These are phyloP conservation scores for Zoysia matrella DNA, from an alignment of 202 grass and related monocot genomes.

Conservation along the genomic window DNA sequence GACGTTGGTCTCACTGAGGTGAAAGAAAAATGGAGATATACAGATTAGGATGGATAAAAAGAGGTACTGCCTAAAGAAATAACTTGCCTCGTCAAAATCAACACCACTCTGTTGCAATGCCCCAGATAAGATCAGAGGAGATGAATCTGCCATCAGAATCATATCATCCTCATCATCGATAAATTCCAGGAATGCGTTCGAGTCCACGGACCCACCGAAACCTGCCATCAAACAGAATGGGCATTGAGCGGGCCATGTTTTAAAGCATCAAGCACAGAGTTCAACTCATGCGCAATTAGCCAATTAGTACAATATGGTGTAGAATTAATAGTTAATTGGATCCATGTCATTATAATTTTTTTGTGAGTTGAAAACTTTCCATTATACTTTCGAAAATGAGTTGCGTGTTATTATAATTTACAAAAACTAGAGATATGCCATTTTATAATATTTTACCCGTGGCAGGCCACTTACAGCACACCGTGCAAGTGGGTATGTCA, in stretches of 20 bases:
- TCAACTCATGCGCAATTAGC: neutral
- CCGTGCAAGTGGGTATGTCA: no score
- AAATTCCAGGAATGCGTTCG: slow-evolving; percentile 77
- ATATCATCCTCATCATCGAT: slow-evolving; percentile 88
- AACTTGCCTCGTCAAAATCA: slow-evolving; percentile 93
- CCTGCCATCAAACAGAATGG: slow-evolving; percentile 38
- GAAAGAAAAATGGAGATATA: slow-evolving; percentile 11
- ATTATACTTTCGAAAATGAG: no score
- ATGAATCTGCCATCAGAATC: slow-evolving; percentile 82
- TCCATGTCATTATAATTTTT: no score
- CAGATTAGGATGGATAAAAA: neutral
- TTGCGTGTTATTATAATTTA: no score
- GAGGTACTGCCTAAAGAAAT: neutral
- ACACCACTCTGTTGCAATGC: slow-evolving; percentile 92
- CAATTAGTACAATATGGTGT: no score
- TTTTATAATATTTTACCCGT: no score
- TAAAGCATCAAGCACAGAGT: neutral
- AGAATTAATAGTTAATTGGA: no score
- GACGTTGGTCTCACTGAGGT: neutral
- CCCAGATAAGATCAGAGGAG: slow-evolving; percentile 92
- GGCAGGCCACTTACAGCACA: no score
- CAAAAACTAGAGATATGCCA: no score
- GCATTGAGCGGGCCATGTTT: neutral
- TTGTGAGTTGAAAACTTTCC: no score
- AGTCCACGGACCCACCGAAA: slow-evolving; percentile 90